Evolutionary conservation across 129 eudicot genomes (phyloP), one percentile per base, ranked within the genome.

Genomic region (Apium graveolens): DNA sequence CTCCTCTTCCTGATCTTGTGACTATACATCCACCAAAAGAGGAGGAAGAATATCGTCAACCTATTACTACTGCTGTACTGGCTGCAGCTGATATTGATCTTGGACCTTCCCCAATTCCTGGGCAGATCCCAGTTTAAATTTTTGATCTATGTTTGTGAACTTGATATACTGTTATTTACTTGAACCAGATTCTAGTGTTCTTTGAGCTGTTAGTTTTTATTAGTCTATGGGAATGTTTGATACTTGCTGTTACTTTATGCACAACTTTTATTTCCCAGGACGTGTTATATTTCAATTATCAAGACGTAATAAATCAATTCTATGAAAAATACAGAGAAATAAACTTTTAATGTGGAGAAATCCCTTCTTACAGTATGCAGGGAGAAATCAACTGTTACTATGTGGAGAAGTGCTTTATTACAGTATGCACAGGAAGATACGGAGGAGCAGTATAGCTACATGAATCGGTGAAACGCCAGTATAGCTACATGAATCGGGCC

Each of bases 1-100:
- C 91, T 20, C 91, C 94, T 0, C 48, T 90, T 14, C 94, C 94
- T 1, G 94, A 90, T 75, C 76, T 85, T 7, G 93, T 89, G 57
- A 89, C 83, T 1, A 89, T 89, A 51, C 93, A 89, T 73, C 82
- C 87, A 60, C 90, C 90, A 39, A 89, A 89, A 83, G 89, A 86
- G 78, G 93, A 89, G n/a, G 90, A 86, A 48, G 85, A 80, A 18
- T 43, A 74, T 43, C 39, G 41, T 31, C 77, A 55, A 11, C 60
- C 77, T 44, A 48, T 17, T n/a, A 38, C 48, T 78, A 13, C 53
- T 69, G 5, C 39, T 16, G 11, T 45, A 11, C 29, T 14, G 1
- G 44, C 73, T 0, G 60, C 85, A 8, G 41, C 80, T 46, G 90
- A 87, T 51, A 71, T 87, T 76, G 90, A 87, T 44, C 29, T 74